phyloP scores from a whole-genome alignment of 2,329 filamentous ascomycete species.

The Aspergillus spinulosporus region DNA sequence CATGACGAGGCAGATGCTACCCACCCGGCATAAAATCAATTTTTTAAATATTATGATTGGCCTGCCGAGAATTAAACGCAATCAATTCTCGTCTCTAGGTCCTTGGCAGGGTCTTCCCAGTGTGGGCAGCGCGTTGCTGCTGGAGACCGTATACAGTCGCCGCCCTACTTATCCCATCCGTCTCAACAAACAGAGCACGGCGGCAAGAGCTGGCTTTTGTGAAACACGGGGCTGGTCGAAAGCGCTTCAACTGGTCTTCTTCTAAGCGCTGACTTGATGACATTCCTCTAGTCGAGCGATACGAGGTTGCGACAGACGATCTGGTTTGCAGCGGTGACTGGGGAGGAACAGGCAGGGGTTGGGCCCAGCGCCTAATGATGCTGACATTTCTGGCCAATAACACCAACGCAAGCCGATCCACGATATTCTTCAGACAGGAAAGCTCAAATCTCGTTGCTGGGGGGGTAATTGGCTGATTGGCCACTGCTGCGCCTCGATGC shows the following conservation, averaged over 20 bases:
- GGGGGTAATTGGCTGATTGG: neutral
- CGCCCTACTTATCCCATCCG: neutral
- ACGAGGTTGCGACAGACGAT: neutral
- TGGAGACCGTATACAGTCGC: neutral
- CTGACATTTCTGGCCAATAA: neutral
- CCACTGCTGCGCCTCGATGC: neutral
- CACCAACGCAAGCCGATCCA: neutral
- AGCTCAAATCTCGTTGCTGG: neutral
- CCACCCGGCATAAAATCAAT: neutral
- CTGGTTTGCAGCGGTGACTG: neutral
- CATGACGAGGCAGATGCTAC: conserved; percentile 2
- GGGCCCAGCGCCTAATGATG: neutral
- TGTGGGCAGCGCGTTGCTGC: neutral
- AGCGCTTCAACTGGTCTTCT: neutral
- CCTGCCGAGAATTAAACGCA: neutral
- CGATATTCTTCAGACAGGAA: neutral
- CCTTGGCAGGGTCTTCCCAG: conserved; percentile 2
- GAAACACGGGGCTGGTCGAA: neutral
- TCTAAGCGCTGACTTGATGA: conserved; percentile 10
- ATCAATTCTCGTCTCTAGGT: neutral
- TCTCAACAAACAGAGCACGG: conserved; percentile 3
- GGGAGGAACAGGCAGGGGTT: neutral
- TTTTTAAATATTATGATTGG: conserved; percentile 2
- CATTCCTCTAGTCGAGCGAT: neutral
- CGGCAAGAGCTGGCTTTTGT: neutral